Evolutionary conservation across 805 yeast species (phyloP).

Genomic region (Starmerella lactis-condensi): DNA sequence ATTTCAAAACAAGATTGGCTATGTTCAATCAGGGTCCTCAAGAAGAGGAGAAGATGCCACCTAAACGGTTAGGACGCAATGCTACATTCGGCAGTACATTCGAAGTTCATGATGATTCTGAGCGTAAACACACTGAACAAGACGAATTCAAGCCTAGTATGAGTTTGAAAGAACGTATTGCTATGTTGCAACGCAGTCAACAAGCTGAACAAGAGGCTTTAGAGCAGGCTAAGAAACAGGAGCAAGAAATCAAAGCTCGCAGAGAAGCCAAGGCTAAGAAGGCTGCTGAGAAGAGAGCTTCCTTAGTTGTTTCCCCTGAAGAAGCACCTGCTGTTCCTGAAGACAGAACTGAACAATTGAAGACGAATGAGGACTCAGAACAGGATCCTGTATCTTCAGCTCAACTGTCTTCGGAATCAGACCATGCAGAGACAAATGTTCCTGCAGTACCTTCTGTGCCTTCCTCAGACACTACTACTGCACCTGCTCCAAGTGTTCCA

Average conservation of each 20-base stretch:
- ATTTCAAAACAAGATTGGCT: constrained; percentile 32
- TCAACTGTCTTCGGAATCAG: not conserved
- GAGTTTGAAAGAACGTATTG: constrained; percentile 74
- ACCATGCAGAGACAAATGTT: not conserved
- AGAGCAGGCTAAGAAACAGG: constrained; percentile 19
- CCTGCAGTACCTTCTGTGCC: not conserved
- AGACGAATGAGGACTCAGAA: too few relatives aligned
- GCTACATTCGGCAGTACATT: constrained; percentile 9
- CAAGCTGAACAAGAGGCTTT: constrained; percentile 53
- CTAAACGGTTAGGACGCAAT: constrained; percentile 9
- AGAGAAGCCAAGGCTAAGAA: constrained; percentile 10
- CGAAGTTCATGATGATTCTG: constrained; percentile 17
- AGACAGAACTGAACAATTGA: too few relatives aligned
- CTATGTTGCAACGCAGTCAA: constrained; percentile 62
- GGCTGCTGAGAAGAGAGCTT: constrained; percentile 6
- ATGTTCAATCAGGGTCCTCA: constrained; percentile 28
- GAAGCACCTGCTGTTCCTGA: too few relatives aligned
- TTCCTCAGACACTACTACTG: not conserved
- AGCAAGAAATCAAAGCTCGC: constrained; percentile 8
- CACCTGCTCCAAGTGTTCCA: not conserved
- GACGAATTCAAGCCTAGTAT: constrained; percentile 47
- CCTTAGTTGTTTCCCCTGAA: too few relatives aligned
- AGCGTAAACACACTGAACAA: constrained; percentile 10
- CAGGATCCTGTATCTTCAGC: not conserved
- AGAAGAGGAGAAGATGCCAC: constrained; percentile 14